Conservation (phyloP, 805 yeast genomes). For the Myxozyma neotropica region DNA sequence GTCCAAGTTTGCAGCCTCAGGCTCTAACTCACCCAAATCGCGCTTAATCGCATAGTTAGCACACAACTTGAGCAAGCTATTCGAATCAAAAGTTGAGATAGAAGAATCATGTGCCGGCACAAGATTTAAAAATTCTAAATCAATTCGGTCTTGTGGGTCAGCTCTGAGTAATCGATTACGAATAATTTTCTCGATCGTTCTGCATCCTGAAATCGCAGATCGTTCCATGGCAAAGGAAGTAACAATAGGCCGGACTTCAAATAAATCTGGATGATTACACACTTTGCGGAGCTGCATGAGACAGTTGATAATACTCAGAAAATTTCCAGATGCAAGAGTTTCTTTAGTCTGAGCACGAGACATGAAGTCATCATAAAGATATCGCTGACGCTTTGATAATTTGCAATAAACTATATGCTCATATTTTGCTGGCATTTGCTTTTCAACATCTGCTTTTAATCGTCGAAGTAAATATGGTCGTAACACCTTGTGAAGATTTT, state of each 20-base stretch:
- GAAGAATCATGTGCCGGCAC: conserved; percentile 56
- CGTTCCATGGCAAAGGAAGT: conserved; percentile 81
- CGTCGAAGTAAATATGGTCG: conserved; percentile 91
- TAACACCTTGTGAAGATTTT: conserved; percentile 87
- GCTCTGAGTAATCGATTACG: conserved; percentile 42
- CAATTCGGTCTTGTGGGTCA: conserved; percentile 43
- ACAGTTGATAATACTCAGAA: conserved; percentile 91
- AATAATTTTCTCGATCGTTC: conserved; percentile 47
- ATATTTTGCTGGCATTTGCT: conserved; percentile 97
- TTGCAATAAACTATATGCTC: conserved; percentile 94
- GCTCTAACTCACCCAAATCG: conserved; percentile 37
- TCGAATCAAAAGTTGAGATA: conserved; percentile 40
- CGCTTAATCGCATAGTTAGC: conserved; percentile 43
- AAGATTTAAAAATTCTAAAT: conserved; percentile 64
- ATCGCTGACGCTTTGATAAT: conserved; percentile 87
- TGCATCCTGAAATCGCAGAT: conserved; percentile 59
- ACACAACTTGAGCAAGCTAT: conserved; percentile 4
- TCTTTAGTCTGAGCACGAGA: conserved; percentile 93
- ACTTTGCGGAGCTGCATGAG: conserved; percentile 97
- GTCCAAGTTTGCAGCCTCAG: conserved; percentile 17
- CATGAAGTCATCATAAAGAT: conserved; percentile 93
- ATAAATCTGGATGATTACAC: conserved; percentile 93
- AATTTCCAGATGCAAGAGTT: conserved; percentile 91
- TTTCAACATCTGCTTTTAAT: conserved; percentile 93
- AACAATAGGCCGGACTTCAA: conserved; percentile 91